Evolutionary conservation across 1,139 yeast genomes (phyloP).

Genomic region (Saccharomyces pastorianus): DNA sequence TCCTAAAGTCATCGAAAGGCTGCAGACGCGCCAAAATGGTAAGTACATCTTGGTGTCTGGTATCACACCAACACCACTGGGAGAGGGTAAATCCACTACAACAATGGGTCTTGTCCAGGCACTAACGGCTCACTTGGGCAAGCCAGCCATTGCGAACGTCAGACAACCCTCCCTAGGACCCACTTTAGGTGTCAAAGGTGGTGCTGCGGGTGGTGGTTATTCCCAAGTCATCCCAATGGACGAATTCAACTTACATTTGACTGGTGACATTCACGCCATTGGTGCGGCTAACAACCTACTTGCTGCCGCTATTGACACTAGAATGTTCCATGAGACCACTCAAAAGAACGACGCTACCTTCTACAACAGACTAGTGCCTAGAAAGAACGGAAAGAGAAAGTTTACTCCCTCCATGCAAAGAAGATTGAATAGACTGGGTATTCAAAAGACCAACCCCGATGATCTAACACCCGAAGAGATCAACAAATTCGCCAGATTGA

Average conservation of each 20-base stretch:
- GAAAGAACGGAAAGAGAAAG: slow-evolving; percentile 70
- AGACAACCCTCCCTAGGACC: slow-evolving; percentile 99
- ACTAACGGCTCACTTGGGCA: slow-evolving; percentile 81
- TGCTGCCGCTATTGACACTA: slow-evolving; percentile 96
- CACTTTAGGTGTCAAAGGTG: slow-evolving; percentile 97
- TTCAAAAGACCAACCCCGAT: slow-evolving; percentile 72
- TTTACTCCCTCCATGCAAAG: slow-evolving; percentile 74
- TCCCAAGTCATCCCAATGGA: slow-evolving; percentile 99
- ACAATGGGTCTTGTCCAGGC: slow-evolving; percentile 97
- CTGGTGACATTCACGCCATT: slow-evolving; percentile 97
- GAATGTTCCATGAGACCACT: slow-evolving; percentile 95
- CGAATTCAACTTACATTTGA: slow-evolving; percentile 94
- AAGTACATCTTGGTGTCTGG: slow-evolving; percentile 92
- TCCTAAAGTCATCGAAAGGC: slow-evolving; percentile 62
- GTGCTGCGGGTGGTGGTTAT: slow-evolving; percentile 99
- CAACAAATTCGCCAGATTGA: slow-evolving; percentile 69
- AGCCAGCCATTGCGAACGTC: slow-evolving; percentile 87
- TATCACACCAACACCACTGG: slow-evolving; percentile 96
- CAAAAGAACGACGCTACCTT: slow-evolving; percentile 75
- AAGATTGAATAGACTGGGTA: slow-evolving; percentile 74
- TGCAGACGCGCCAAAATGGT: slow-evolving; percentile 64
- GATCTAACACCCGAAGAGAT: slow-evolving; percentile 76
- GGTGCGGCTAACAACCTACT: slow-evolving; percentile 90
- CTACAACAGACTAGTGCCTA: slow-evolving; percentile 81
- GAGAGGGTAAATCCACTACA: slow-evolving; percentile 97